Evolutionary conservation across 305 asterid species (phyloP), one percentile per base, ranked within the genome.

Genomic region (Fraxinus latifolia): DNA sequence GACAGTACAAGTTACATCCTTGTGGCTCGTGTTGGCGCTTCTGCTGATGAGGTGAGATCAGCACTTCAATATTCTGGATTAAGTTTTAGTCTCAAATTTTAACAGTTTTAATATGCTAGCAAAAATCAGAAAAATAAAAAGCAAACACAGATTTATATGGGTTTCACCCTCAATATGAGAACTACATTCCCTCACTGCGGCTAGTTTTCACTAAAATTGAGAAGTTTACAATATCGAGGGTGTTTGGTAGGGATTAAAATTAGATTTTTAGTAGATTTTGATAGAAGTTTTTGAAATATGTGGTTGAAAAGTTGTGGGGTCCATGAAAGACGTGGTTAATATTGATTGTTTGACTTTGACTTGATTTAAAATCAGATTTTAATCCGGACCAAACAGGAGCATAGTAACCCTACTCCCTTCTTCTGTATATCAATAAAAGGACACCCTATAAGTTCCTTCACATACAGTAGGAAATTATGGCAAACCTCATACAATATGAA

Each of bases 1-100:
- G 97, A 92, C 39, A 88, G 79, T 87, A 87, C 97, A 11, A 93
- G 87, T 37, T 96, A 92, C 86, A 77, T 93, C 77, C 93, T 96
- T 7, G 97, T 87, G 15, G 98, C 97, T 34, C 94, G 95, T 75
- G 93, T 96, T 87, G 90, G 89, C 83, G 93, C 97, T 84, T 89
- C 93, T n/a, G 80, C 86, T n/a, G 93, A 90, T 81, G 98, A 93
- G 94, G 98, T 93, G 78, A 87, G 89, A 58, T 42, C 25, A 17
- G 76, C 76, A 29, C 73, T 19, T 81, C 34, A 67, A 7, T 60
- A 5, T 0, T 19, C 55, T 72, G 19, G 17, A 79, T 47, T 74
- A 9, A 0, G 34, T 21, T 25, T 14, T 65, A 65, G 4, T 65
- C 15, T 25, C 32, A 23, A 65, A 23, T 65, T 23, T 17, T 4